phyloP scores from a whole-genome alignment of 345 rosid species.

The Eucalyptus cloeziana region DNA sequence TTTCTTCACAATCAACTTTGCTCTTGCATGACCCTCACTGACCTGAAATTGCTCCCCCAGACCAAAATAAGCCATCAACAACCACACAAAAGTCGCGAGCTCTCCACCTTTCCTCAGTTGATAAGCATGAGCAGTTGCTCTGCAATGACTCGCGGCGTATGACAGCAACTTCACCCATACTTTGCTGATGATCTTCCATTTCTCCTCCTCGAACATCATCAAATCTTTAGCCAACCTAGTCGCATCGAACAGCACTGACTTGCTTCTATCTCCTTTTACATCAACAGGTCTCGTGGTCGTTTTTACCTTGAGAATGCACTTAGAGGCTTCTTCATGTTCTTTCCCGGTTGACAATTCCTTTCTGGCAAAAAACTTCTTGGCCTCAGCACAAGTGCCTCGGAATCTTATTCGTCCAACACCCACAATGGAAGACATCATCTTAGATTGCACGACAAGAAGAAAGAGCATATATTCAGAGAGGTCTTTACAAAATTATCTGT shows the following conservation, averaged over 20 bases:
- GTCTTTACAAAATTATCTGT: neutral
- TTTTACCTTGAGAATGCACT: neutral
- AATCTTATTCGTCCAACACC: neutral
- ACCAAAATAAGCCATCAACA: constrained; percentile 67
- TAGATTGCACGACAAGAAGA: neutral
- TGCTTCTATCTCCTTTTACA: constrained; percentile 50
- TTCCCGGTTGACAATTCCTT: neutral
- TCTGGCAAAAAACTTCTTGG: neutral
- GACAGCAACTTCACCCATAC: constrained; percentile 58
- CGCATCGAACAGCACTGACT: constrained; percentile 48
- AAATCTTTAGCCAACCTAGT: constrained; percentile 47
- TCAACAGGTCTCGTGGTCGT: constrained; percentile 17
- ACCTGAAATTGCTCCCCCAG: constrained; percentile 38
- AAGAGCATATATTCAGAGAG: neutral
- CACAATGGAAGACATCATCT: neutral
- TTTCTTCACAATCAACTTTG: constrained; percentile 35
- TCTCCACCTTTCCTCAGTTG: constrained; percentile 54
- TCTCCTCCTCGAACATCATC: neutral
- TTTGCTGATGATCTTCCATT: constrained; percentile 40
- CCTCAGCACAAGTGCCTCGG: constrained; percentile 1
- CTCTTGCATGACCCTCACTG: constrained; percentile 40
- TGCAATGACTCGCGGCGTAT: constrained; percentile 39
- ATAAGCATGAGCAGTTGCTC: constrained; percentile 38
- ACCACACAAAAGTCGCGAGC: constrained; percentile 47
- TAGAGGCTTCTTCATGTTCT: neutral